Conservation (phyloP, 768 basidiomycete species). For the Leucocoprinus leucothites region DNA sequence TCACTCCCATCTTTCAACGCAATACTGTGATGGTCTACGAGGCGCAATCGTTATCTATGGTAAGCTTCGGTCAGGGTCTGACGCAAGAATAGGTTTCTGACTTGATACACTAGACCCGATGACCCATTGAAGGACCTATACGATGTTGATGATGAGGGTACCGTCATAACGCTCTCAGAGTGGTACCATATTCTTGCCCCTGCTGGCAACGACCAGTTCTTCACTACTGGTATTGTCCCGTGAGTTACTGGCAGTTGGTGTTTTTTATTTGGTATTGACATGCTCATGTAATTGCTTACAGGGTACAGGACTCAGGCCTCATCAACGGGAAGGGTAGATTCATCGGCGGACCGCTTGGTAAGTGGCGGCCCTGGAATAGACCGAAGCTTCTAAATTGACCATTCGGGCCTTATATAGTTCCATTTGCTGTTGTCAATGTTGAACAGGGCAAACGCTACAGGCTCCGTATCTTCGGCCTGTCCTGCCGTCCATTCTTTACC, state of each 20-base stretch:
- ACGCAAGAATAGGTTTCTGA: too few relatives aligned
- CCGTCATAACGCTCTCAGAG: slow-evolving; percentile 26
- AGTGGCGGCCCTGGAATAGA: background rate
- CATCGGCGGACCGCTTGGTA: slow-evolving; percentile 8
- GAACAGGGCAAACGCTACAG: slow-evolving; percentile 43
- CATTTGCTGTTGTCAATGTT: slow-evolving; percentile 37
- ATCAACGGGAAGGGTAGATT: slow-evolving; percentile 16
- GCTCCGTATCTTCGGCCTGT: slow-evolving; percentile 47
- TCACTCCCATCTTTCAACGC: slow-evolving; percentile 20
- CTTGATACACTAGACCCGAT: slow-evolving; percentile 19
- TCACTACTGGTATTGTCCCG: slow-evolving; percentile 10
- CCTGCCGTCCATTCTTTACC: slow-evolving; percentile 40
- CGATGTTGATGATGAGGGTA: slow-evolving; percentile 28
- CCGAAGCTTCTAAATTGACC: background rate
- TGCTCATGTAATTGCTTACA: background rate
- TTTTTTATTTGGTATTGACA: too few relatives aligned
- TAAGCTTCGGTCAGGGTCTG: slow-evolving; percentile 16
- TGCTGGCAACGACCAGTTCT: background rate
- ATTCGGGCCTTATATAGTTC: background rate
- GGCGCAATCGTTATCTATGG: slow-evolving; percentile 25
- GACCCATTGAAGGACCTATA: slow-evolving; percentile 28
- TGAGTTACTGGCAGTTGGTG: background rate
- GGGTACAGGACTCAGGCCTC: slow-evolving; percentile 7
- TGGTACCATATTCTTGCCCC: slow-evolving; percentile 11
- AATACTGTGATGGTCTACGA: slow-evolving; percentile 25